These are phyloP conservation scores for Linaria vulgaris DNA, from an alignment of 257 asterid genomes.

Conservation along the genomic window DNA sequence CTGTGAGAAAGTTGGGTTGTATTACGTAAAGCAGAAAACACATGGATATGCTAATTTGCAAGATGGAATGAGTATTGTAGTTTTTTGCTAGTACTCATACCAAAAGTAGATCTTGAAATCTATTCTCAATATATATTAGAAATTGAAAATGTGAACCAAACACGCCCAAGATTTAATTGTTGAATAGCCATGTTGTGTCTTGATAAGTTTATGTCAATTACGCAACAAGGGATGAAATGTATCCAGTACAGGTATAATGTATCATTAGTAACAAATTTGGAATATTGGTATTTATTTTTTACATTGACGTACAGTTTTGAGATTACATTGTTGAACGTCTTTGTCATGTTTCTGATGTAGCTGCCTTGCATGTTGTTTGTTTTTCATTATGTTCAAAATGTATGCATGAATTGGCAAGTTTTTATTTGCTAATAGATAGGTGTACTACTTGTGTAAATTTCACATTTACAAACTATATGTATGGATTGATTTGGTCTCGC, in stretches of 20 bases:
- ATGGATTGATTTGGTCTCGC: constrained; percentile 12
- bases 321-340: not conserved
- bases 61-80: not conserved
- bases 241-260: no score
- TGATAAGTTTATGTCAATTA: no score
- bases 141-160: no score
- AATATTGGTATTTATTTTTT: no score
- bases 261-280: no score
- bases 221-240: no score
- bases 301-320: no score
- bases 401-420: not conserved
- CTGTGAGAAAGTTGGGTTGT: not conserved
- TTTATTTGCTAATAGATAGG: not conserved
- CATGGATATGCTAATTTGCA: not conserved
- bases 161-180: no score
- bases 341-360: not conserved
- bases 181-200: not conserved
- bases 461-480: not conserved
- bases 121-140: not conserved
- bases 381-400: constrained; percentile 2
- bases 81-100: not conserved
- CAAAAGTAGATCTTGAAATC: not conserved
- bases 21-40: not conserved
- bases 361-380: not conserved
- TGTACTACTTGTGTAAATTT: not conserved